A percentile compares a stretch with the other conserved stretches of the same genome.
phyloP scores from a whole-genome alignment of 2,329 filamentous ascomycete species.

The Phyllosticta citrichinensis region DNA sequence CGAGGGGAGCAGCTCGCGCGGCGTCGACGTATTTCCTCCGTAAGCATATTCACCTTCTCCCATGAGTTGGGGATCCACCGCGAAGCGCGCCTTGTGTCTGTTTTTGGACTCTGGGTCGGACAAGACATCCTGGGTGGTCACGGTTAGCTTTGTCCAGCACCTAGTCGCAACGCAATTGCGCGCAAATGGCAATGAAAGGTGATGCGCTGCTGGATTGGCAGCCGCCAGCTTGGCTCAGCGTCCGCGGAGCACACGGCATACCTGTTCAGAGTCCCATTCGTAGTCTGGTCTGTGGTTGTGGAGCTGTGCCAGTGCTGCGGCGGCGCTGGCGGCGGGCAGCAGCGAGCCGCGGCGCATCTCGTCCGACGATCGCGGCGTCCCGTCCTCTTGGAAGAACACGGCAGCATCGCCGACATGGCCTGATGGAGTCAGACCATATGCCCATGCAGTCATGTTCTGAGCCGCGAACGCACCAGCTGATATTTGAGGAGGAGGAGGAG shows the following conservation, averaged over 20 bases:
- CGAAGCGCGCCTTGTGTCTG: conserved; percentile 30
- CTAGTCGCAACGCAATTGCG: background rate
- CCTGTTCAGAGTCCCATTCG: conserved; percentile 69
- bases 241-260: conserved; percentile 24
- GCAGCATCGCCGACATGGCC: conserved; percentile 51
- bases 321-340: conserved; percentile 64
- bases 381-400: conserved; percentile 57
- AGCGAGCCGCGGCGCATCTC: conserved; percentile 56
- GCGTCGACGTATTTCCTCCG: conserved; percentile 39
- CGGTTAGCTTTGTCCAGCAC: background rate
- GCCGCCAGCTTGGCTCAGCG: background rate
- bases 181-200: background rate
- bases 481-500: conserved; percentile 11
- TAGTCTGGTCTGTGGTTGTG: conserved; percentile 66
- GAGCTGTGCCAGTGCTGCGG: conserved; percentile 77
- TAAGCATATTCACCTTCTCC: conserved; percentile 6
- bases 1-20: conserved; percentile 70
- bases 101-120: conserved; percentile 30
- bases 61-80: conserved; percentile 18
- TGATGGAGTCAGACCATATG: conserved; percentile 17
- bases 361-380: conserved; percentile 58
- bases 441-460: conserved; percentile 7
- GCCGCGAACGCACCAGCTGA: conserved; percentile 8
- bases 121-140: conserved; percentile 22
- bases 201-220: background rate